These are phyloP conservation scores for Trichoderma asperellum DNA, from an alignment of 2,329 filamentous ascomycete genomes.

Conservation along the genomic window DNA sequence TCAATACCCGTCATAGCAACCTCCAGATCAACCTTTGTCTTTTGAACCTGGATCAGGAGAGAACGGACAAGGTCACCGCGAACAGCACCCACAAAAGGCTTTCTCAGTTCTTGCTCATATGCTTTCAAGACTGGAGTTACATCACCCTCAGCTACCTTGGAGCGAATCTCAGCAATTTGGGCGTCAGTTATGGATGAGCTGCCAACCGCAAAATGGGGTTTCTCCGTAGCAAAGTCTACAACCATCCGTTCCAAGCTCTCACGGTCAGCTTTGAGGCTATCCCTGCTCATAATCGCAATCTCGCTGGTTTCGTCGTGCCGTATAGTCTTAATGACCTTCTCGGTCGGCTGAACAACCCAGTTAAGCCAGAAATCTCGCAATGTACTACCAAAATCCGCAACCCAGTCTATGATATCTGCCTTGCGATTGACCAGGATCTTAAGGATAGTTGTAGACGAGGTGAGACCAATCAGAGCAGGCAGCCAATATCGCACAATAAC, in stretches of 20 bases:
- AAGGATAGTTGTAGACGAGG: slow-evolving; percentile 87
- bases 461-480: slow-evolving; percentile 68
- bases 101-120: slow-evolving; percentile 86
- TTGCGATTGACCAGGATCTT: slow-evolving; percentile 74
- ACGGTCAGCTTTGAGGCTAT: slow-evolving; percentile 86
- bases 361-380: slow-evolving; percentile 91
- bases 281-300: slow-evolving; percentile 94
- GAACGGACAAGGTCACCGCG: slow-evolving; percentile 86
- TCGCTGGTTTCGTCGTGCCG: slow-evolving; percentile 90
- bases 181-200: slow-evolving; percentile 61
- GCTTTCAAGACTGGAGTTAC: slow-evolving; percentile 88
- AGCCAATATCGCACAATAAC: slow-evolving; percentile 85
- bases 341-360: slow-evolving; percentile 87
- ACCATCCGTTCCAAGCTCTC: slow-evolving; percentile 97
- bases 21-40: slow-evolving; percentile 98
- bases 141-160: slow-evolving; percentile 87
- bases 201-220: slow-evolving; percentile 64
- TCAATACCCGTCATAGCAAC: slow-evolving; percentile 96
- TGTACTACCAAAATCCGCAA: slow-evolving; percentile 77
- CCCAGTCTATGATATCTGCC: slow-evolving; percentile 79
- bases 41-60: slow-evolving; percentile 93
- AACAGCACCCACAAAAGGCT: slow-evolving; percentile 79
- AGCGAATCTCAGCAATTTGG: slow-evolving; percentile 74
- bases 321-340: slow-evolving; percentile 86
- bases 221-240: slow-evolving; percentile 88